phyloP scores from a whole-genome alignment of 345 rosid genomes.

The Salix dunnii region DNA sequence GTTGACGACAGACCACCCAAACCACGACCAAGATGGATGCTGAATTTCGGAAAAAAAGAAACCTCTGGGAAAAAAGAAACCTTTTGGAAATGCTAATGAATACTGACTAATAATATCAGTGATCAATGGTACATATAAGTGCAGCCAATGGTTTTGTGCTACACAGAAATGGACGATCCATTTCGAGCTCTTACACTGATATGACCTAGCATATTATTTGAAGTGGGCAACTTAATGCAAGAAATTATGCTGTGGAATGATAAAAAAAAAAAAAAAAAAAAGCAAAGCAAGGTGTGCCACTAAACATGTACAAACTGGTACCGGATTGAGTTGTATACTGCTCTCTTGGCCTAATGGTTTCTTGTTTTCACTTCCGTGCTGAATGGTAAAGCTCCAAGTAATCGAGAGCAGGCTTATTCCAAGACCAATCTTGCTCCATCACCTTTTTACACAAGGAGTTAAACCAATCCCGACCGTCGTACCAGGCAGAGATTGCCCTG shows the following conservation, averaged over 20 bases:
- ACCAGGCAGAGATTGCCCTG: conserved; percentile 87
- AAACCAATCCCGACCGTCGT: conserved; percentile 74
- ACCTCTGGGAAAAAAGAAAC: too few species aligned
- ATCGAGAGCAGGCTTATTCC: conserved; percentile 97
- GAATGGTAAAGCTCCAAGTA: conserved; percentile 92
- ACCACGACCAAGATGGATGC: background rate
- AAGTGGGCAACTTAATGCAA: conserved; percentile 1
- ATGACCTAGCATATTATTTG: conserved; percentile 12
- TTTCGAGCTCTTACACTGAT: conserved; percentile 2
- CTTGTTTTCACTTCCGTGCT: conserved; percentile 52
- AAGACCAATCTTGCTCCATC: conserved; percentile 99
- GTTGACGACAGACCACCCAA: background rate
- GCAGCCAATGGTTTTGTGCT: conserved; percentile 14
- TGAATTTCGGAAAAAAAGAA: too few species aligned
- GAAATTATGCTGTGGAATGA: background rate
- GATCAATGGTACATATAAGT: background rate
- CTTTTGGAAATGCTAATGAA: too few species aligned
- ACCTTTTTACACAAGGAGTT: conserved; percentile 64
- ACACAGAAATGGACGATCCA: conserved; percentile 25
- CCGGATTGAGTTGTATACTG: conserved; percentile 4
- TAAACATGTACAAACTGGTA: conserved; percentile 36
- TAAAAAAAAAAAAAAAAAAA: background rate
- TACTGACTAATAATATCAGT: too few species aligned
- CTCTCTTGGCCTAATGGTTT: background rate
- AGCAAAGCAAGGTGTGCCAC: background rate